Evolutionary conservation across 129 eudicot genomes (phyloP).

Genomic region (Ambrosia artemisiifolia): DNA sequence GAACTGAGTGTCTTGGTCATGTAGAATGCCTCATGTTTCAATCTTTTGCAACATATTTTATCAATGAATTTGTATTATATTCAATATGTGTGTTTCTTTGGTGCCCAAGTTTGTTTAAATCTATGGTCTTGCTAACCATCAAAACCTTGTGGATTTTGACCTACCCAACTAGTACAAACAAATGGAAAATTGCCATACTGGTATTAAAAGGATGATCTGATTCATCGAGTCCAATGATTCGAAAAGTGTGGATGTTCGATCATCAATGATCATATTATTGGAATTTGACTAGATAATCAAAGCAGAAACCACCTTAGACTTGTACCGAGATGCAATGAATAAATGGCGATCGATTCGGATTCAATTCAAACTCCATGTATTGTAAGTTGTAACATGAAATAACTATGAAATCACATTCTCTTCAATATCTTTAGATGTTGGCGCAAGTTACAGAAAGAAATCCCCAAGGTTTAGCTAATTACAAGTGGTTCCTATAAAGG

Average conservation of each 20-base stretch:
- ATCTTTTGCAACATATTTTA: slow-evolving; percentile 30
- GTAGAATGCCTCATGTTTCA: slow-evolving; percentile 30
- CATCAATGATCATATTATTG: no score
- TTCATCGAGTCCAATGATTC: background rate
- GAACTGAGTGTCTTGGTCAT: slow-evolving; percentile 28
- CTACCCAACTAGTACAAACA: background rate
- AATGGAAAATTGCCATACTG: background rate
- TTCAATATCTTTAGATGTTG: background rate
- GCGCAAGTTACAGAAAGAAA: background rate
- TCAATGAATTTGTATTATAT: slow-evolving; percentile 41
- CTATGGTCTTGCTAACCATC: background rate
- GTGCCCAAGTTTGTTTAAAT: slow-evolving; percentile 8
- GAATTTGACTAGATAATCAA: no score
- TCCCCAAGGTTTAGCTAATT: no score
- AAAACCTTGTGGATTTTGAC: background rate
- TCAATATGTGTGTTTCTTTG: slow-evolving; percentile 21
- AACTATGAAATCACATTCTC: background rate
- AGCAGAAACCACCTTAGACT: no score
- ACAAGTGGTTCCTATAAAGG: no score
- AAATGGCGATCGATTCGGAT: no score
- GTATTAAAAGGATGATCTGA: background rate
- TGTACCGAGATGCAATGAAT: no score
- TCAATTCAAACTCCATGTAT: no score
- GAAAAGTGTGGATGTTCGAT: background rate
- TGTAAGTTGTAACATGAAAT: no score